Base-by-base conservation (phyloP, 2,329 filamentous ascomycete genomes). In the Neofusicoccum laricinum region DNA sequence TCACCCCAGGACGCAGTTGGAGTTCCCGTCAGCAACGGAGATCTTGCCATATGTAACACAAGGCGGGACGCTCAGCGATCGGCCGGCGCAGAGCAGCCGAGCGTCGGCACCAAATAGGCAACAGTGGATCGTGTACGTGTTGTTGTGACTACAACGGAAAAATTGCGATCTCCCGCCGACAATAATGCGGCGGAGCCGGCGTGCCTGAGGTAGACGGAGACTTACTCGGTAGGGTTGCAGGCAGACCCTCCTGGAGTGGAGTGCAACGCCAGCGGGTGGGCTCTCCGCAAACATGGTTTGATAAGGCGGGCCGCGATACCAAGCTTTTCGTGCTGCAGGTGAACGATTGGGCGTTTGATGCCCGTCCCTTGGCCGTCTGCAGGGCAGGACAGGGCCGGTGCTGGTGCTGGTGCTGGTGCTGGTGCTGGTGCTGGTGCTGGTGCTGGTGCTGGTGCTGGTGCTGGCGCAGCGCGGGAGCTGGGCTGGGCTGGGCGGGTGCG, bases 271-370 rank as follows among this genome's bases (percentile, higher is more conserved):
- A 43, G 51, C 10, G 14, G 38, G 53, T 36, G 25, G 38, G 14
- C 40, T 58, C 53, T 58, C 53, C 53, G 53, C 53, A 58, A 45
- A 17, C 19, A 17, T 32, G 34, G 36, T 7, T 25, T 58, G 53
- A 58, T 58, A 58, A 58, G 53, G 38, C 53, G 53, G 53, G 53
- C 53, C 38, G 19, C 53, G 38, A 46, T 46, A 59, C 55, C 55
- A 59, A 59, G 55, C 55, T 59, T 59, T 59, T 17, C 14, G n/a
- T 36, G 30, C 32, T 19, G 30, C n/a, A 51, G 15, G 25, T 50
- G 45, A 15, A n/a, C 41, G n/a, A 45, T 45, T 17, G 14, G n/a
- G 41, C 45, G 25, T 48, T 15, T 48, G 45, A 7, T 48, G 45
- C 45, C 45, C 50, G 34, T 11, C 21, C 32, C 11, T 12, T 10